Conservation (phyloP, 306 rosid genomes). For the Gynostemma pentaphyllum region DNA sequence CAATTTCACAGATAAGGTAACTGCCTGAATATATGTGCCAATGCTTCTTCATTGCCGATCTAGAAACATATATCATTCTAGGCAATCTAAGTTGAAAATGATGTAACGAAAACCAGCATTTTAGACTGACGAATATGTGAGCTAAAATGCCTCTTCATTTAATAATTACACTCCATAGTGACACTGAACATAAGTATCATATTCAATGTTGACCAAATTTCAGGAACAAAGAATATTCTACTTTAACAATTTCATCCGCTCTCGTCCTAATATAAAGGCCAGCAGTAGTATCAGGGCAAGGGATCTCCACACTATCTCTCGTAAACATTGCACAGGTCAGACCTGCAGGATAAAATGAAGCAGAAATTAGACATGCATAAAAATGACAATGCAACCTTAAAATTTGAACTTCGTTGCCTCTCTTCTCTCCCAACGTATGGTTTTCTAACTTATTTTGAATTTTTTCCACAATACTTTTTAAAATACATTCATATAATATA, state of each 20-base stretch:
- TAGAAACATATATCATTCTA: neutral
- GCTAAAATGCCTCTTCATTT: neutral
- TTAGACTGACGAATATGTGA: neutral
- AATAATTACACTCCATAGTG: neutral
- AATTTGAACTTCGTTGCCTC: neutral
- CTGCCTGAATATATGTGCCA: neutral
- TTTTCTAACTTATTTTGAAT: neutral
- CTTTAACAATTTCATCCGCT: constrained; percentile 75
- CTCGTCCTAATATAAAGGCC: constrained; percentile 81
- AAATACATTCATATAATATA: neutral
- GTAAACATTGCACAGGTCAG: constrained; percentile 59
- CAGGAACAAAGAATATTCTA: constrained; percentile 12
- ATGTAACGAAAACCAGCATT: neutral
- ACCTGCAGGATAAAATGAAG: constrained; percentile 49
- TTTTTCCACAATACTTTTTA: neutral
- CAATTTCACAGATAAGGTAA: neutral
- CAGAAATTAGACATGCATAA: constrained; percentile 14
- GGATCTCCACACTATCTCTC: constrained; percentile 64
- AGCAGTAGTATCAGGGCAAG: constrained; percentile 74
- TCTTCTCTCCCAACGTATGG: neutral
- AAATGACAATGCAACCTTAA: constrained; percentile 6
- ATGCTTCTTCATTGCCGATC: neutral
- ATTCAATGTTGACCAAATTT: too few relatives aligned
- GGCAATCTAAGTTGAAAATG: neutral
- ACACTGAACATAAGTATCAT: too few relatives aligned